A percentile compares a stretch with the other conserved stretches of the same genome.
Evolutionary conservation across 805 yeast genomes (phyloP).

Genomic region (Yamadazyma laniorum): DNA sequence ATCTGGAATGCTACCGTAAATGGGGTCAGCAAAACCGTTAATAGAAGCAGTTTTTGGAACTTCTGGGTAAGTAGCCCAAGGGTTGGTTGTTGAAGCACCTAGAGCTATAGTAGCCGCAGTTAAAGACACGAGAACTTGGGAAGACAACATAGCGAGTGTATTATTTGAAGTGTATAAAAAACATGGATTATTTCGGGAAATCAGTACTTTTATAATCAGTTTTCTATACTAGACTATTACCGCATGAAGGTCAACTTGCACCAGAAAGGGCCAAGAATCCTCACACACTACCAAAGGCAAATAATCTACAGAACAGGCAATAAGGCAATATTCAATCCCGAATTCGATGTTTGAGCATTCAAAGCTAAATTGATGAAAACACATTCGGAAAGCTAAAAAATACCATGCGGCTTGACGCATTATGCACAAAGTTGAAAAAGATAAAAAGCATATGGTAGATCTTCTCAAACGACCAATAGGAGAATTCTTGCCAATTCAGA

Average conservation of each 20-base stretch:
- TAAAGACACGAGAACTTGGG: slow-evolving; percentile 12
- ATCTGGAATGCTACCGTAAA: slow-evolving; percentile 30
- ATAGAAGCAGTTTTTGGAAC: slow-evolving; percentile 40
- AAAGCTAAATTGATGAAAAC: no score
- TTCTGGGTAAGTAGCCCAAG: slow-evolving; percentile 31
- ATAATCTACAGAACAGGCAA: no score
- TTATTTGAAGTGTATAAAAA: neutral
- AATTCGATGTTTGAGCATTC: no score
- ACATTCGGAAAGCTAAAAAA: no score
- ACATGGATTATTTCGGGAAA: neutral
- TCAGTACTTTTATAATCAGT: neutral
- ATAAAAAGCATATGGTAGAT: no score
- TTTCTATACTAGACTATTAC: neutral
- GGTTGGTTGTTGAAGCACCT: slow-evolving; percentile 18
- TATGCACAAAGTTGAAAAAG: slow-evolving; percentile 11
- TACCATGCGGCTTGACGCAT: slow-evolving; percentile 9
- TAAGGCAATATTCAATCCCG: no score
- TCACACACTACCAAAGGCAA: no score
- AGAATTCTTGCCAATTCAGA: no score
- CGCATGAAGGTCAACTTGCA: neutral
- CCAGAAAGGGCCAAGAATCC: no score
- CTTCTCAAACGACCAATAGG: no score
- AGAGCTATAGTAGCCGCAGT: slow-evolving; percentile 17
- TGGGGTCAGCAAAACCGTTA: slow-evolving; percentile 42
- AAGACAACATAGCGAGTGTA: slow-evolving; percentile 16